These are phyloP conservation scores for Pythium guiyangense DNA, from an alignment of 352 stramenopile species.

Conservation along the genomic window DNA sequence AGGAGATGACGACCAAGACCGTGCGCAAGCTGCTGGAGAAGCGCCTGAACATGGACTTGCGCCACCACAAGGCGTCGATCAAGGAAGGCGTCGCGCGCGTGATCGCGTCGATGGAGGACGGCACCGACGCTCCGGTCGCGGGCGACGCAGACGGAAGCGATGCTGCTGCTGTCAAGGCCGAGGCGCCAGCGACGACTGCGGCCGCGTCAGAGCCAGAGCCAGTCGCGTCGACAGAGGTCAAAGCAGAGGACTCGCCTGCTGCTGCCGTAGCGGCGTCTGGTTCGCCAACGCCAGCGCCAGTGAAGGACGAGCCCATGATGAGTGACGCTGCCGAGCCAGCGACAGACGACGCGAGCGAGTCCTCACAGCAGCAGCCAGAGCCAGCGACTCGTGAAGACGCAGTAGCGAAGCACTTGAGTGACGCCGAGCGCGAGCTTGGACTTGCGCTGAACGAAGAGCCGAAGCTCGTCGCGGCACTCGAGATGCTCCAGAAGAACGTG, in stretches of 20 bases:
- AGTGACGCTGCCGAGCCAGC: neutral
- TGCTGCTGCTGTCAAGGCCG: constrained; percentile 6
- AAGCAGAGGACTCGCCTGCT: constrained; percentile 1
- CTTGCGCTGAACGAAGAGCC: constrained; percentile 26
- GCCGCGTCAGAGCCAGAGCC: neutral
- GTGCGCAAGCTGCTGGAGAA: constrained; percentile 72
- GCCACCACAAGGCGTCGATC: constrained; percentile 69
- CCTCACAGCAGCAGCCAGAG: neutral
- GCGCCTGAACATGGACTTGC: constrained; percentile 64
- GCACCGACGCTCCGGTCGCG: constrained; percentile 6
- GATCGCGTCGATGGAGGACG: constrained; percentile 73
- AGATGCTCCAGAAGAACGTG: constrained; percentile 21
- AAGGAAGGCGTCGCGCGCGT: constrained; percentile 71
- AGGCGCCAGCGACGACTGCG: neutral
- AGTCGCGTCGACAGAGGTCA: neutral
- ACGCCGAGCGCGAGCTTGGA: constrained; percentile 32
- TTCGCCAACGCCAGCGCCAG: neutral
- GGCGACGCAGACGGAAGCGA: constrained; percentile 7
- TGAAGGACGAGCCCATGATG: neutral
- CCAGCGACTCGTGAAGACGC: neutral
- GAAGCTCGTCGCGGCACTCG: constrained; percentile 33
- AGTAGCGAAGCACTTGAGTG: constrained; percentile 18
- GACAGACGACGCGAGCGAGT: neutral
- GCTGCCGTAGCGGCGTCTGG: neutral
- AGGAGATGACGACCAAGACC: constrained; percentile 83